Conservation (phyloP, 495 filamentous ascomycete genomes). For the Penicillium cinerascens region DNA sequence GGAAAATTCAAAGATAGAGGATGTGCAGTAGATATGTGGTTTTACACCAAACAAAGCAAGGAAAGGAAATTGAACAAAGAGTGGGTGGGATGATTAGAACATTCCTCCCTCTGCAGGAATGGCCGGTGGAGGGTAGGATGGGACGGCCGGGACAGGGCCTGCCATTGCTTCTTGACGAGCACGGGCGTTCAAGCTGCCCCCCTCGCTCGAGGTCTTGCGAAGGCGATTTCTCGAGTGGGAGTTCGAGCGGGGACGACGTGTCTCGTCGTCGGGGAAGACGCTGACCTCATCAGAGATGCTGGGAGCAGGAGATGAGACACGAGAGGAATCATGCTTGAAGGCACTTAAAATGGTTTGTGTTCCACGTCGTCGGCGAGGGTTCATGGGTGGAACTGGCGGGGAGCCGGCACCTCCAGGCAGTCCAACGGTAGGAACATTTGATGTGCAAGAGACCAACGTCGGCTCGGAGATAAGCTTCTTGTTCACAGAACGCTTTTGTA, state of each 20-base stretch:
- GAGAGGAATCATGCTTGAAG: slow-evolving; percentile 35
- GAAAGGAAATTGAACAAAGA: slow-evolving; percentile 6
- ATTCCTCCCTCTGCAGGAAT: slow-evolving; percentile 44
- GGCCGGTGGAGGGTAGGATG: slow-evolving; percentile 36
- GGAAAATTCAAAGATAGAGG: slow-evolving; percentile 16
- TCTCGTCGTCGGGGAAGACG: slow-evolving; percentile 52
- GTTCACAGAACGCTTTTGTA: slow-evolving; percentile 62
- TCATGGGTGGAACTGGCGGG: slow-evolving; percentile 67
- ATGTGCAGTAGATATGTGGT: neutral
- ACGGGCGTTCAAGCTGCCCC: slow-evolving; percentile 38
- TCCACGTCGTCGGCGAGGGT: slow-evolving; percentile 62
- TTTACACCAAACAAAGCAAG: slow-evolving; percentile 1
- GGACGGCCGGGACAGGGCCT: slow-evolving; percentile 31
- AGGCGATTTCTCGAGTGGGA: slow-evolving; percentile 44
- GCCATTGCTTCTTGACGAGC: slow-evolving; percentile 41
- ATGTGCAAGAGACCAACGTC: slow-evolving; percentile 73
- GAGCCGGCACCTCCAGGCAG: slow-evolving; percentile 47
- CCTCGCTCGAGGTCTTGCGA: slow-evolving; percentile 52
- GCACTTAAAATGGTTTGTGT: slow-evolving; percentile 53
- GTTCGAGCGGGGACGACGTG: slow-evolving; percentile 35
- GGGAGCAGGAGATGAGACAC: slow-evolving; percentile 22
- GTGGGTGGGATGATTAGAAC: slow-evolving; percentile 32
- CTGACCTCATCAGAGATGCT: slow-evolving; percentile 43
- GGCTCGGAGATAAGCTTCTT: slow-evolving; percentile 83
- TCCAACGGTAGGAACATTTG: slow-evolving; percentile 63